Base-by-base conservation (phyloP, 2,329 filamentous ascomycete genomes). In the Aspergillaceae sp. region DNA sequence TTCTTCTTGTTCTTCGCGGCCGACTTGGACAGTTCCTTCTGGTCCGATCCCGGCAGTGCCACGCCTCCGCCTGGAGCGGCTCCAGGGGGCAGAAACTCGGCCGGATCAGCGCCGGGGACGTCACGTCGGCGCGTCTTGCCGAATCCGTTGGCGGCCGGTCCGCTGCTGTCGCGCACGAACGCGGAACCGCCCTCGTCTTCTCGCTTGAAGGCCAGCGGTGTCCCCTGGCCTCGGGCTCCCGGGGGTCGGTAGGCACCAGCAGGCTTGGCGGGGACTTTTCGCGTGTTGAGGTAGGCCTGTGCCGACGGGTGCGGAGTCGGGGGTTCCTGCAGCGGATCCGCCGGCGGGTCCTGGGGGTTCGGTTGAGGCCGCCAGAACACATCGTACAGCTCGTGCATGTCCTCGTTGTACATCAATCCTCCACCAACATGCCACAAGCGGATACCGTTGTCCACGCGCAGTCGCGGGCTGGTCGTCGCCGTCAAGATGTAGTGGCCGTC, bases 1-100 rank as follows among this genome's bases (percentile, higher is more conserved):
- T 97, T 97, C 80, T 97, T 97, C 80, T 97, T 97, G 72, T 96
- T 96, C 78, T 96, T 96, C 57, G 87, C 74, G 8, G 86, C 89
- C 45, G 85, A 81, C 72, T 92, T 94, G 51, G 86, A 90, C 51
- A 92, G 66, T 56, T 78, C 83, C 56, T 87, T 86, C 38, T 83
- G 72, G 33, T 78, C 74, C 49, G 77, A 79, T 9, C 84, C 80
- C 4, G 83, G 80, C 40, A 86, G 75, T 51, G 78, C 79, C 37
- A 82, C 80, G 38, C 80, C 81, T 26, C 80, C 80, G 44, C 80
- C 80, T 41, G 83, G 80, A 44, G 78, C 78, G 40, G 85, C 83
- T 52, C 84, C 81, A n/a, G 86, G 80, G 41, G 82, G 78, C 40
- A 82, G 69, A 26, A 77, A 73, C 28, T 80, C 73, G 29, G 19